Evolutionary conservation across 2,329 filamentous ascomycete species (phyloP), one percentile per base, ranked within the genome.

Genomic region (Grosmannia serpens): DNA sequence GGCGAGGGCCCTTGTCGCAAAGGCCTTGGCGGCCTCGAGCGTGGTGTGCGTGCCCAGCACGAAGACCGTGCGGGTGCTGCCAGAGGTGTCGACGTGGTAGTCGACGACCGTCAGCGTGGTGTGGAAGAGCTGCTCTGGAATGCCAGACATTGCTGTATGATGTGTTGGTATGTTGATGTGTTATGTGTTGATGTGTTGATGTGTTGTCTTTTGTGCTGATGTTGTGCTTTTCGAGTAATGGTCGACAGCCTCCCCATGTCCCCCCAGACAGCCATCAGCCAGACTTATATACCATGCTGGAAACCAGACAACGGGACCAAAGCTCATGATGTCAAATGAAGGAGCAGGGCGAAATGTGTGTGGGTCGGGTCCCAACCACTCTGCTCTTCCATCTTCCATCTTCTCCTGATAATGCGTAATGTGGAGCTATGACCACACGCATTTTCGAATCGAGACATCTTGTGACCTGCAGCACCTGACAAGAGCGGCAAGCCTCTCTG

Each of bases 21-120:
- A 75, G 2, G 59, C 57, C 60, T 75, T 74, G 17, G 74, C 73
- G 0, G 70, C 67, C 3, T 64, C 53, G 6, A 75, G 62, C 20
- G 66, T 66, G 4, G 68, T 70, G 58, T 70, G 73, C 0, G 74
- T 75, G 55, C 68, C 71, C 1, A 75, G 70, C 20, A 75, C 68
- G 62, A 70, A 71, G 50, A 68, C 66, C 3, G 64, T 65, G 20
- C 64, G 67, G 15, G 61, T 67, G n/a, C 63, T 64, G 24, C 66
- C 67, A 0, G 64, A 67, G 1, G 67, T 63, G 56, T 69, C 63
- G 11, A 62, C 63, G 62, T 73, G 70, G 59, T 66, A 70, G 33
- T 67, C 64, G 24, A 67, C 61, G 4, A 73, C 68, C 0, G 68
- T 72, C n/a, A 73, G 62, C 26, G 66, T 65, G 5, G 70, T 71